These are phyloP conservation scores for Gossypium bickii DNA, from an alignment of 345 rosid species.

Conservation along the genomic window DNA sequence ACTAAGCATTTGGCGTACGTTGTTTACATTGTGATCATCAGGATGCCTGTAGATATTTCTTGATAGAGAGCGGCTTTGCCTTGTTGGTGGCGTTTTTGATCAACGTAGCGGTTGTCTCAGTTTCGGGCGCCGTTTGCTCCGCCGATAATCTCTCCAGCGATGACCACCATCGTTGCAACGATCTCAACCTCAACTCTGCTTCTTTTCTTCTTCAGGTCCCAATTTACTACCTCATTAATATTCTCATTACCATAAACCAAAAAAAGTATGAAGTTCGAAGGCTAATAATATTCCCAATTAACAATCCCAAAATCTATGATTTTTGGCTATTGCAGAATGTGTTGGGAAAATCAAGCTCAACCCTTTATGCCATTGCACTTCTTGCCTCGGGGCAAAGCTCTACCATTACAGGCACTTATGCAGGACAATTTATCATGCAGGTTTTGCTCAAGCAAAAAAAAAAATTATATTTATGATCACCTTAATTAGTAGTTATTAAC, in stretches of 20 bases:
- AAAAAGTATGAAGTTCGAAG: background rate
- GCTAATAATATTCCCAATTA: background rate
- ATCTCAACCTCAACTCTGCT: conserved; percentile 61
- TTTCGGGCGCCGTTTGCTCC: conserved; percentile 52
- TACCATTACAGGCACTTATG: conserved; percentile 64
- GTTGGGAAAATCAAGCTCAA: conserved; percentile 54
- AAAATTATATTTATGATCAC: too few relatives aligned
- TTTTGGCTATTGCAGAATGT: conserved; percentile 43
- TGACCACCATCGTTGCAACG: conserved; percentile 28
- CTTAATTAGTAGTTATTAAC: too few relatives aligned
- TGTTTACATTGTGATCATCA: conserved; percentile 11
- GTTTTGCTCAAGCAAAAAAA: conserved; percentile 9
- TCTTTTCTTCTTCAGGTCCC: conserved; percentile 67
- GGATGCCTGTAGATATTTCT: conserved; percentile 60
- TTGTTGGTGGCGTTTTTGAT: conserved; percentile 58
- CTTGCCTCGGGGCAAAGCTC: conserved; percentile 76
- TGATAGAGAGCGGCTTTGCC: conserved; percentile 61
- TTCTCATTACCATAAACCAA: background rate
- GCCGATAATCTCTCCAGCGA: conserved; percentile 25
- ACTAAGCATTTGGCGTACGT: too few relatives aligned
- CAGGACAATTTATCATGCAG: conserved; percentile 71
- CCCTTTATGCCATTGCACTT: conserved; percentile 51
- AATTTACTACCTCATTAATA: background rate
- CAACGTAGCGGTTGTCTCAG: conserved; percentile 51
- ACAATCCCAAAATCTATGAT: background rate